Conservation (phyloP, 495 filamentous ascomycete species). For the Talaromyces borbonicus region DNA sequence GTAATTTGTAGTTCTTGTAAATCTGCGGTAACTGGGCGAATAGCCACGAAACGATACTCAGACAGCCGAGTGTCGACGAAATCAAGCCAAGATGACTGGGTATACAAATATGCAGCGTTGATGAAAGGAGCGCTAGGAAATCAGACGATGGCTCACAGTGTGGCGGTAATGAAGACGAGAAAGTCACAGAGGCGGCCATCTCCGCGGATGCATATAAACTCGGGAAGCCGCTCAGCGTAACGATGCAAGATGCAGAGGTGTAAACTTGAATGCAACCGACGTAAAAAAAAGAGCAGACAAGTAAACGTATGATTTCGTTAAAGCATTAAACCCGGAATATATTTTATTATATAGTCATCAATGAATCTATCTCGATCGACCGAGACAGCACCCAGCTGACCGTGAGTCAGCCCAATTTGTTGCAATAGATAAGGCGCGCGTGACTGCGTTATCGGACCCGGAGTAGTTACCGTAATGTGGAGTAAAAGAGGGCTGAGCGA, state of each 20-base stretch:
- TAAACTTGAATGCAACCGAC: too few relatives aligned
- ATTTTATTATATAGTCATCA: too few relatives aligned
- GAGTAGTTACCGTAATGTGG: too few relatives aligned
- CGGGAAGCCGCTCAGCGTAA: too few relatives aligned
- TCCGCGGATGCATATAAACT: background rate
- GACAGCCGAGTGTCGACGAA: conserved; percentile 52
- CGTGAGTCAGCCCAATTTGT: background rate
- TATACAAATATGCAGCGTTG: conserved; percentile 53
- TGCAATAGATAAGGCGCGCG: background rate
- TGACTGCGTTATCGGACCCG: conserved; percentile 3
- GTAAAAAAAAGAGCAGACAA: too few relatives aligned
- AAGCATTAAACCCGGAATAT: too few relatives aligned
- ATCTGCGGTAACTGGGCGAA: conserved; percentile 70
- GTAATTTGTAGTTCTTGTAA: conserved; percentile 56
- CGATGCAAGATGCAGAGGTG: background rate
- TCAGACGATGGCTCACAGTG: conserved; percentile 55
- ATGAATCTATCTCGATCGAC: background rate
- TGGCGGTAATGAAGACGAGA: conserved; percentile 32
- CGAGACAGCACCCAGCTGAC: background rate
- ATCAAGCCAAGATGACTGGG: conserved; percentile 57
- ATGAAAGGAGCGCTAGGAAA: conserved; percentile 49
- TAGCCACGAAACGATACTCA: conserved; percentile 64
- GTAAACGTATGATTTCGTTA: too few relatives aligned
- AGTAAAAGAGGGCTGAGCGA: too few relatives aligned
- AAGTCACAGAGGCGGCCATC: background rate